Evolutionary conservation across 257 asterid genomes (phyloP).

Genomic region (Nemophila menziesii): DNA sequence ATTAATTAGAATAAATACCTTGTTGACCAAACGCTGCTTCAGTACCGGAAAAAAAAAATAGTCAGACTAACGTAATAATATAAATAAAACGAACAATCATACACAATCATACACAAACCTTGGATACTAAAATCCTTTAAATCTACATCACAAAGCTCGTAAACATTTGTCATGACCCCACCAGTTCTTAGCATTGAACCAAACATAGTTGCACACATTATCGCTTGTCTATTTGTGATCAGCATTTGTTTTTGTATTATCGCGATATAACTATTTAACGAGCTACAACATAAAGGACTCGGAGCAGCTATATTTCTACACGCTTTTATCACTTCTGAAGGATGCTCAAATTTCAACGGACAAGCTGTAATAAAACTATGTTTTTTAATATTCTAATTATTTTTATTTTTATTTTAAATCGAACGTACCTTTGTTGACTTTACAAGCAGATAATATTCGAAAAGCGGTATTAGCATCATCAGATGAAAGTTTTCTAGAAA

Average conservation of each 20-base stretch:
- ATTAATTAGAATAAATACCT: slow-evolving; percentile 35
- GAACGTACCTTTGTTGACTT: slow-evolving; percentile 71
- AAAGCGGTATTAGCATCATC: slow-evolving; percentile 71
- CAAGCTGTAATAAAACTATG: slow-evolving; percentile 37
- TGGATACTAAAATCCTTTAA: slow-evolving; percentile 94
- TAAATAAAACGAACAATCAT: background rate
- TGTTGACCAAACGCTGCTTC: slow-evolving; percentile 70
- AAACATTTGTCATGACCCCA: slow-evolving; percentile 77
- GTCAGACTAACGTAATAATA: slow-evolving; percentile 6
- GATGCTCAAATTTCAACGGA: slow-evolving; percentile 73
- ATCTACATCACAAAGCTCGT: slow-evolving; percentile 92
- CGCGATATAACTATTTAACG: slow-evolving; percentile 56
- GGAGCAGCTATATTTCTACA: slow-evolving; percentile 75
- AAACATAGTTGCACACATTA: slow-evolving; percentile 63
- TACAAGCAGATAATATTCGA: slow-evolving; percentile 88
- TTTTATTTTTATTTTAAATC: no score
- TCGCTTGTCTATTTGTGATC: slow-evolving; percentile 91
- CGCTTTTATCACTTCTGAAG: slow-evolving; percentile 66
- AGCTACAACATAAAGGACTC: slow-evolving; percentile 80
- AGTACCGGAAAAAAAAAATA: slow-evolving; percentile 15
- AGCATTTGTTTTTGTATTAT: slow-evolving; percentile 80
- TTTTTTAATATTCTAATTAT: no score
- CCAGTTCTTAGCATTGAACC: slow-evolving; percentile 84
- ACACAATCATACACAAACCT: slow-evolving; percentile 33
- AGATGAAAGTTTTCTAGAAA: slow-evolving; percentile 65